Base-by-base conservation (phyloP, 2,329 filamentous ascomycete species). In the Talaromyces piceae region DNA sequence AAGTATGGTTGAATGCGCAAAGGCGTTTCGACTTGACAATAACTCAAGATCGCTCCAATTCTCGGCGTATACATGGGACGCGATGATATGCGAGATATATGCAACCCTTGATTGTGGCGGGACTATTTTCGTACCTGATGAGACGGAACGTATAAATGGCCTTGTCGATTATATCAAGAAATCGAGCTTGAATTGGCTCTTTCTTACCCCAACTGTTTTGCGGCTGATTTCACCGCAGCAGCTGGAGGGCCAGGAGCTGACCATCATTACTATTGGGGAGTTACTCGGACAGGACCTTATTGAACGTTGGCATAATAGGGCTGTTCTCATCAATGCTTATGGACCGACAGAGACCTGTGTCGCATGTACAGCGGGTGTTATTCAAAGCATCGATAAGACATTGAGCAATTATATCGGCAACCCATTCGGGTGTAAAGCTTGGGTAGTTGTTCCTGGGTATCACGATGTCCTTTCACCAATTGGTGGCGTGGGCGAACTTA, bases 201-300 rank as follows among this genome's bases (percentile, higher is more conserved):
- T 78, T 59, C 73, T 82, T 62, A 83, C 80, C 0, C 74, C 78
- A 1, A 68, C 77, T 0, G 68, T 82, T n/a, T 78, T 78, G 0
- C 56, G 64, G 8, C 53, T 73, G 4, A 54, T 60, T 6, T 67
- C 66, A 0, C 52, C 59, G 8, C 62, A 68, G 8, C 60, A 73
- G 1, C 65, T 66, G 12, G 61, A 57, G 4, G 57, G 73, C 5
- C 63, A 62, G n/a, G 20, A 18, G n/a, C 33, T 16, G n/a, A 59
- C 58, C 1, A 48, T 74, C 37, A 57, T 60, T 5, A 56, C 71
- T 28, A 63, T 63, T 23, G 68, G 67, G 11, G 68, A 71, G 45
- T 61, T 63, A 7, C 51, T 57, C 3, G 57, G 62, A 22, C 54
- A 74, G 82, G 23, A 68, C 71, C n/a, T 61, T 67, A 0, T 63